Percentiles rank a stretch among this genome's conserved stretches.
Conservation (phyloP, 1,284 basidiomycete genomes). For the Pisolithus thermaeus region DNA sequence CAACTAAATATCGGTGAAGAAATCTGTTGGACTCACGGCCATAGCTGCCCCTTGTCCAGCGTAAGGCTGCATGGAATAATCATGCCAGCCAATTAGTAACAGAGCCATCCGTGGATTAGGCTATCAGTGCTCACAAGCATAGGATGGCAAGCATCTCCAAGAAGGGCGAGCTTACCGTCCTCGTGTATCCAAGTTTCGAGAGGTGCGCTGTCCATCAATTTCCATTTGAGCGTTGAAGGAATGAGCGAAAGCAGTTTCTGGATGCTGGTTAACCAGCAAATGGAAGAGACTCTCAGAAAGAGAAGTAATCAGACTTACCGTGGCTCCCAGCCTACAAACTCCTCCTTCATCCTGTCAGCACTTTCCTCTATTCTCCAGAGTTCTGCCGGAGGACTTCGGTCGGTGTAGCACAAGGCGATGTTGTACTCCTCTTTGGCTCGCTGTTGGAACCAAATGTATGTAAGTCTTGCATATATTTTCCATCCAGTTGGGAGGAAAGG, state of each 20-base stretch:
- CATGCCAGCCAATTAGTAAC: background rate
- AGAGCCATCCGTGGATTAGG: background rate
- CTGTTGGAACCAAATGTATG: conserved; percentile 10
- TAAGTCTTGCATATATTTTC: too few species aligned
- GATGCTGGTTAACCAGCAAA: conserved; percentile 27
- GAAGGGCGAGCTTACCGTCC: conserved; percentile 40
- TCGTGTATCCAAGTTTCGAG: conserved; percentile 46
- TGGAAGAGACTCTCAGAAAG: too few species aligned
- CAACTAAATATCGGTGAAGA: too few species aligned
- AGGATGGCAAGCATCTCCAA: conserved; percentile 57
- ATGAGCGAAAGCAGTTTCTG: conserved; percentile 44
- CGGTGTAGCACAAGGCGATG: conserved; percentile 41
- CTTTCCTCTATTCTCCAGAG: conserved; percentile 37
- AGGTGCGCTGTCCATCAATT: conserved; percentile 43
- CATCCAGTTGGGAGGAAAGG: too few species aligned
- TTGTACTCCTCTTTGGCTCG: conserved; percentile 42
- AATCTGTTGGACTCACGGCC: conserved; percentile 36
- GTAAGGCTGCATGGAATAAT: conserved; percentile 44
- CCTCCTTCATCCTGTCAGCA: conserved; percentile 37
- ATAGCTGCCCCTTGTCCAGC: conserved; percentile 65
- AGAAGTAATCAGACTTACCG: conserved; percentile 25
- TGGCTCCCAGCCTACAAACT: conserved; percentile 45
- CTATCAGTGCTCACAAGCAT: conserved; percentile 52
- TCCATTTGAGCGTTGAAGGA: conserved; percentile 43
- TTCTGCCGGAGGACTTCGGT: conserved; percentile 32